Evolutionary conservation across 345 rosid species (phyloP), one percentile per base, ranked within the genome.

Genomic region (Boechera stricta): DNA sequence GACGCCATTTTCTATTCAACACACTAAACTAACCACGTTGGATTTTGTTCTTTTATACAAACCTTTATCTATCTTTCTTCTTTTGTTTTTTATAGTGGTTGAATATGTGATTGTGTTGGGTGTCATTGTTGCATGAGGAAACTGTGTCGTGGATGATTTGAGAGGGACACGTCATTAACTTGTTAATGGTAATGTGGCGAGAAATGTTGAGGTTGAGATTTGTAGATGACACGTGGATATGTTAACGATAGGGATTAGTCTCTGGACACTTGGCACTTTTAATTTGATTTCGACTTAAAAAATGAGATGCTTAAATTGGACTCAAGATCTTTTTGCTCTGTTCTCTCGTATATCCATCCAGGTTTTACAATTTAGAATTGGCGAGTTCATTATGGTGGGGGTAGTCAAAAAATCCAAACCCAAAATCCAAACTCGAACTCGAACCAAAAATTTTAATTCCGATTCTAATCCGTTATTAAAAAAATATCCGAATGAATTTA

Each of bases 91-190:
- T 52, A 63, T 42, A 54, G 4, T 47, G 36, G 41, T 71, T 28
- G n/a, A 24, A 55, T 33, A 53, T 39, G 61, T 11, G 4, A 8
- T 3, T 33, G 55, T 75, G 56, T 39, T 32, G 69, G 42, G 65
- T 70, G 75, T 69, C 70, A 62, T 6, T 53, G 71, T 45, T 77
- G 75, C 80, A 69, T 77, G 80, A 69, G 41, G 4, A 69, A 62
- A n/a, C 4, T 26, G 15, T 32, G 33, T 35, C 12, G 70, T 26
- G 71, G 58, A 35, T 5, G 10, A 6, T 13, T 16, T 77, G 42
- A 67, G 58, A 44, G 4, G 15, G 71, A 54, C 80, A 77, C 75
- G 52, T 35, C 75, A 45, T 11, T 44, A 7, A 21, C 47, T 7
- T 12, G 18, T 35, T 21, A 24, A 38, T 71, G 33, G n/a, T 49